Percentiles rank a stretch among this genome's conserved stretches.
Evolutionary conservation across 2,329 filamentous ascomycete species (phyloP).

Genomic region (Exophiala spinifera): DNA sequence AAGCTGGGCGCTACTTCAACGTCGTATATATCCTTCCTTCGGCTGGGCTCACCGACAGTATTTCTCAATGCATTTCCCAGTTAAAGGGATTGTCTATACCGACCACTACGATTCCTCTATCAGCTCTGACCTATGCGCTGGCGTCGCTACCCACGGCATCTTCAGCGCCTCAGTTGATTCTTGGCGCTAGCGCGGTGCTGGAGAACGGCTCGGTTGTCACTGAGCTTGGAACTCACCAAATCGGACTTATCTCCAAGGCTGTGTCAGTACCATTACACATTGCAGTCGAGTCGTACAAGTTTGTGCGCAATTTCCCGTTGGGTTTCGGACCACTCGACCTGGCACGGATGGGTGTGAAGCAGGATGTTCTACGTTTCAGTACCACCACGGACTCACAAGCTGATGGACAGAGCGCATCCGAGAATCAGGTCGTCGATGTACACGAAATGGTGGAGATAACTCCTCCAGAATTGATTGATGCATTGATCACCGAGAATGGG

Average conservation of each 20-base stretch:
- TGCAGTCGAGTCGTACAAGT: constrained; percentile 94
- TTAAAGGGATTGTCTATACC: constrained; percentile 21
- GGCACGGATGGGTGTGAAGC: constrained; percentile 65
- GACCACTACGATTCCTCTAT: constrained; percentile 21
- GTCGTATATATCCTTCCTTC: constrained; percentile 71
- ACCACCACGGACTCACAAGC: constrained; percentile 45
- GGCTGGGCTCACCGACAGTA: neutral
- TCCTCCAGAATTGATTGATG: constrained; percentile 61
- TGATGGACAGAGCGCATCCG: constrained; percentile 14
- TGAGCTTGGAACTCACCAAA: constrained; percentile 79
- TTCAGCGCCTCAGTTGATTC: constrained; percentile 51
- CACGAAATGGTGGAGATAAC: constrained; percentile 48
- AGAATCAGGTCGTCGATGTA: constrained; percentile 23
- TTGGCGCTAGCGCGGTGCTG: constrained; percentile 77
- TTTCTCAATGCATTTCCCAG: constrained; percentile 4
- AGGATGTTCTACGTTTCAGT: constrained; percentile 72
- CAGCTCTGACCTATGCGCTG: constrained; percentile 19
- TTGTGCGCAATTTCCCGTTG: constrained; percentile 80
- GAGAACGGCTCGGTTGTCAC: constrained; percentile 93
- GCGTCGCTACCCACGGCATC: constrained; percentile 12
- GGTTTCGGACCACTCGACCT: constrained; percentile 39
- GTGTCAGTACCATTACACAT: constrained; percentile 80
- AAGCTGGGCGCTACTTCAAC: constrained; percentile 65
- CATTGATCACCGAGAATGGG: constrained; percentile 63
- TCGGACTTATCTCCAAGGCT: constrained; percentile 74